Percentiles rank a stretch among this genome's conserved stretches.
Evolutionary conservation across 2,329 filamentous ascomycete species (phyloP).

Genomic region (Lasiodiplodia hormozganensis): DNA sequence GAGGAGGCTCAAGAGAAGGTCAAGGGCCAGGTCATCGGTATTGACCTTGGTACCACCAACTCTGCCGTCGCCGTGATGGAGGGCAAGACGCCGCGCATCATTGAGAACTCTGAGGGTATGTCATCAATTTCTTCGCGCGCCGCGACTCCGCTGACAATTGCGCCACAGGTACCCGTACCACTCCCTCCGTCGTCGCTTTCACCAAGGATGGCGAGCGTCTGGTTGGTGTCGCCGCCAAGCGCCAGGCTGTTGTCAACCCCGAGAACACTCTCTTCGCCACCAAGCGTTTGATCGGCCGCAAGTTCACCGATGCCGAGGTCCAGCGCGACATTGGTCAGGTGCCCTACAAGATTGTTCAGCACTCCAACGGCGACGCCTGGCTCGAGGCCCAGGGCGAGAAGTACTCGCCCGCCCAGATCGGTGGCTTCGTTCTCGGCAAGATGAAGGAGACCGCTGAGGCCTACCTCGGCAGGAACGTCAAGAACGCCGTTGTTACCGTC

Average conservation of each 20-base stretch:
- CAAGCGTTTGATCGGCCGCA: constrained; percentile 97
- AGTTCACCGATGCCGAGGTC: constrained; percentile 92
- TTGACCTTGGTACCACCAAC: constrained; percentile 98
- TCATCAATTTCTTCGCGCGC: constrained; percentile 25
- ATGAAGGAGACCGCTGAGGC: constrained; percentile 99
- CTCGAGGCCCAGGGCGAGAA: constrained; percentile 91
- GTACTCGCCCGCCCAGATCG: constrained; percentile 98
- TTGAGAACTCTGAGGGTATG: constrained; percentile 94
- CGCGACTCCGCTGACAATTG: constrained; percentile 31
- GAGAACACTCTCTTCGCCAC: constrained; percentile 98
- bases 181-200: constrained; percentile 94
- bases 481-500: constrained; percentile 97
- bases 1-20: constrained; percentile 80
- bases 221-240: constrained; percentile 96
- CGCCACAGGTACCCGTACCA: constrained; percentile 78
- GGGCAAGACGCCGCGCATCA: constrained; percentile 93
- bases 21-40: constrained; percentile 95
- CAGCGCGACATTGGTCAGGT: constrained; percentile 98
- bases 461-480: constrained; percentile 86
- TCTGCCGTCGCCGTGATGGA: constrained; percentile 98
- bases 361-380: constrained; percentile 96
- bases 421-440: constrained; percentile 95
- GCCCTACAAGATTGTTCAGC: constrained; percentile 97
- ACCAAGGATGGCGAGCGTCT: constrained; percentile 94
- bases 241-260: constrained; percentile 96